Base-by-base conservation (phyloP, 169 alveolate genomes). In the Plasmodium gaboni region DNA sequence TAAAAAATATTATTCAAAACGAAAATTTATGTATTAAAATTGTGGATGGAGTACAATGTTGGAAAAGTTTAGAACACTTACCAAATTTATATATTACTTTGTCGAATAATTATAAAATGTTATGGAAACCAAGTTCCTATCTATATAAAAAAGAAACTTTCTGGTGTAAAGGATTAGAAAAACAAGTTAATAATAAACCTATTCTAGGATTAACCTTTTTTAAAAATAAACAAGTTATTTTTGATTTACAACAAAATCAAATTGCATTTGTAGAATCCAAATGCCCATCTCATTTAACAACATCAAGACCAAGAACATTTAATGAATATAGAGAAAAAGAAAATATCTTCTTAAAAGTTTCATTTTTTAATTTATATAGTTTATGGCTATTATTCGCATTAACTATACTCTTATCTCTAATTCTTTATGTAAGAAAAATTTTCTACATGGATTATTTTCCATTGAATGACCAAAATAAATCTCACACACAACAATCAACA, bases 81-180 rank as follows among this genome's bases (percentile, higher is more conserved):
- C 91, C 91, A 60, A 51, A 55, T 51, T 59, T 83, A 13, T 83
- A 67, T 63, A 59, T 83, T 1, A 83, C 70, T 0, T 2, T 83
- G 1, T 76, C 89, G 7, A 53, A 68, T 19, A 83, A 83, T 26
- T 51, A 57, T 10, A 83, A 68, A 68, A 9, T 83, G 17, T 2
- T 17, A 46, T 83, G 91, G 91, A 57, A 83, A 55, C 85, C 91
- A 3, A 28, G 59, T 67, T 55, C 89, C n/a, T 78, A 90, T 74
- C 59, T 92, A 28, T 60, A 65, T 44, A 55, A 55, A 24, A 74
- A 71, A 22, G 91, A 83, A 69, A 38, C 42, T 13, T 94, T 94
- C 92, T 94, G 96, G 96, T 94, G 96, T 69, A 73, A 92, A 46
- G 96, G 96, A 1, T 55, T 94, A 46, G 95, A 92, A 63, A 70